Conservation (phyloP, 306 rosid genomes). For the Sicyos edulis region DNA sequence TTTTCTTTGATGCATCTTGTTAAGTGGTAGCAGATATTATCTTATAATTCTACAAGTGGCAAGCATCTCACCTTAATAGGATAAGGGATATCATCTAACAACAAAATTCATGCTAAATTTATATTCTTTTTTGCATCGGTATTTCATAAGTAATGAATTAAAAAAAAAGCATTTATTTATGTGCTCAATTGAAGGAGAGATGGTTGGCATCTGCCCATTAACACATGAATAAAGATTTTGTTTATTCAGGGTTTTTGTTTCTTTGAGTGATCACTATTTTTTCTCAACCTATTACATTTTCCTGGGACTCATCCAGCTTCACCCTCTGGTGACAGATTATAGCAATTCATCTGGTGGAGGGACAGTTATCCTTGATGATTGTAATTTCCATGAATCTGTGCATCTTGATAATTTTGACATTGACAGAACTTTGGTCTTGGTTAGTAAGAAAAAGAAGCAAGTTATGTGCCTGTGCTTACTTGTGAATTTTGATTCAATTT, state of each 20-base stretch:
- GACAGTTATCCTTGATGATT: constrained; percentile 74
- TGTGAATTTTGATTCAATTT: constrained; percentile 10
- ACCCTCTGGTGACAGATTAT: constrained; percentile 50
- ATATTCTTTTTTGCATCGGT: not conserved
- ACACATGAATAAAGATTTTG: not conserved
- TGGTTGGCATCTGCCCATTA: not conserved
- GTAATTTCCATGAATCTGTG: constrained; percentile 95
- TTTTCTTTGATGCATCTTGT: not conserved
- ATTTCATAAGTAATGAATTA: constrained; percentile 9
- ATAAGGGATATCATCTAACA: not conserved
- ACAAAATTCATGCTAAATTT: not conserved
- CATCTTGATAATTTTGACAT: constrained; percentile 70
- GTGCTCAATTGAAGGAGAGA: not conserved
- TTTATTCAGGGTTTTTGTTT: not conserved
- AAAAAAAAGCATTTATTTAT: not conserved
- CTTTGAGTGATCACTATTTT: not conserved
- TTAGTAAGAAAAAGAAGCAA: constrained; percentile 31
- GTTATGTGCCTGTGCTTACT: not conserved
- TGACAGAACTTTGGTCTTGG: constrained; percentile 77
- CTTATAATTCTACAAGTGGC: not conserved
- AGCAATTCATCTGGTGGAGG: constrained; percentile 57
- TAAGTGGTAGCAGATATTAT: not conserved
- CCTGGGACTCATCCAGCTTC: constrained; percentile 13
- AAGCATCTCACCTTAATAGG: not conserved
- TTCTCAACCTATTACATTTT: constrained; percentile 16